Evolutionary conservation across 225 moss, liverwort and hornwort species (phyloP).

Genomic region (Climacium dendroides): DNA sequence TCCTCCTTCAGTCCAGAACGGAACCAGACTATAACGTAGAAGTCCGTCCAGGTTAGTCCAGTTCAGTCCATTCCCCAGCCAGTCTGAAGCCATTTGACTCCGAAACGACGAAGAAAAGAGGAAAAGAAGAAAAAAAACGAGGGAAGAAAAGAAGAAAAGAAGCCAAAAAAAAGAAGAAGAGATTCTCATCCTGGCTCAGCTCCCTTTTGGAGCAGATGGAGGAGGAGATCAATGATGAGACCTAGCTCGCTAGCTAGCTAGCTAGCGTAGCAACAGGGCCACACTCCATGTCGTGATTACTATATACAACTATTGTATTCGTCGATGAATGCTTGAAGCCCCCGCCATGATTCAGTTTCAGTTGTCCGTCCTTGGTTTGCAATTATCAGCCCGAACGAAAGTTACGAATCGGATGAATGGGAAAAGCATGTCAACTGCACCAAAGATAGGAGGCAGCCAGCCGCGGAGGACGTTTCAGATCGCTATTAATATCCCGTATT

Average conservation of each 20-base stretch:
- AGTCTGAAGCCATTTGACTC: not conserved
- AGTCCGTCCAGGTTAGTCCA: too few species aligned
- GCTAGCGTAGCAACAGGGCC: too few species aligned
- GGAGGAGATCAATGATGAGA: not conserved
- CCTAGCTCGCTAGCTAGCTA: too few species aligned
- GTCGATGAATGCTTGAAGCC: not conserved
- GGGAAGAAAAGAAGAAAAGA: too few species aligned
- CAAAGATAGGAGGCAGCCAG: not conserved
- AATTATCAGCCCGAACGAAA: not conserved
- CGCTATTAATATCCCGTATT: not conserved
- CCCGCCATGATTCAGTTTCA: too few species aligned
- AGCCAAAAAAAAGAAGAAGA: too few species aligned
- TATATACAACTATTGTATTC: not conserved
- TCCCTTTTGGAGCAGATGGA: not conserved
- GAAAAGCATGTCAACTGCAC: slow-evolving; percentile 7
- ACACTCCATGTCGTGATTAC: not conserved
- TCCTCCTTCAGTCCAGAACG: not conserved
- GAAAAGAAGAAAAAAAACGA: too few species aligned
- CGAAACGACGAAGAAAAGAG: not conserved
- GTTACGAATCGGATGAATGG: not conserved
- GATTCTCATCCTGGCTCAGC: not conserved
- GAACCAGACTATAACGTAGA: too few species aligned
- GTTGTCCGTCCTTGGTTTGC: too few species aligned
- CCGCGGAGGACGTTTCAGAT: not conserved
- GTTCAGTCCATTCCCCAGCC: too few species aligned